Conservation (phyloP, 164 flowering plant species). For the Aristolochia fimbriata region DNA sequence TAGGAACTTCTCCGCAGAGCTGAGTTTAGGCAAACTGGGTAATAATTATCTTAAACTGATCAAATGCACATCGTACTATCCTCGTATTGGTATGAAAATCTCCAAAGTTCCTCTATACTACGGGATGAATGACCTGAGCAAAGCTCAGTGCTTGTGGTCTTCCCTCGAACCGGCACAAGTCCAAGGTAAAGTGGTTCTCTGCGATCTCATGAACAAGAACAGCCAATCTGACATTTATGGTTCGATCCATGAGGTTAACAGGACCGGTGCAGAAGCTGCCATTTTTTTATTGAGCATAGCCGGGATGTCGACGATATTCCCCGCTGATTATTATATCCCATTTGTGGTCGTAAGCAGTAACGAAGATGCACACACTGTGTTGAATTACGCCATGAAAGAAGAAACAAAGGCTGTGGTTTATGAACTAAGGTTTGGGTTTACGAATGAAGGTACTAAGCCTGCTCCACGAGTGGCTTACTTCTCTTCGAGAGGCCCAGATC, state of each 20-base stretch:
- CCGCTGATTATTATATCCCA: constrained; percentile 10
- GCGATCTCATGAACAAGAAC: background rate
- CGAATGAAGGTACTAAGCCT: constrained; percentile 26
- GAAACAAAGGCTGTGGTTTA: constrained; percentile 9
- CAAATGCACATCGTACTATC: constrained; percentile 8
- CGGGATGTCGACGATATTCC: background rate
- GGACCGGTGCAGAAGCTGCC: constrained; percentile 4
- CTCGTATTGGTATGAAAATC: constrained; percentile 3
- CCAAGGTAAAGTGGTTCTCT: constrained; percentile 8
- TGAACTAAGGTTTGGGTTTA: constrained; percentile 18
- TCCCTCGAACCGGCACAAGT: constrained; percentile 3
- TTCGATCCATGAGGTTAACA: background rate
- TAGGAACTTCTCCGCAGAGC: constrained; percentile 6
- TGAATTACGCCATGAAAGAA: constrained; percentile 16
- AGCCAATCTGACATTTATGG: background rate
- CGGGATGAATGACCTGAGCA: constrained; percentile 5
- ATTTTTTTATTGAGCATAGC: background rate
- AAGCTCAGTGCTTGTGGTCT: background rate
- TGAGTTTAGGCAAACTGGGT: background rate
- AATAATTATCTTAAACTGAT: background rate
- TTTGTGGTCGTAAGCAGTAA: constrained; percentile 12
- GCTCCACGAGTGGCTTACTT: constrained; percentile 45
- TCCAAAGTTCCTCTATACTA: constrained; percentile 5
- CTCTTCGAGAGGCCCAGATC: constrained; percentile 31
- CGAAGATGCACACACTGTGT: constrained; percentile 12